phyloP scores from a whole-genome alignment of 2,329 filamentous ascomycete species.

The Botrytis paeoniae region DNA sequence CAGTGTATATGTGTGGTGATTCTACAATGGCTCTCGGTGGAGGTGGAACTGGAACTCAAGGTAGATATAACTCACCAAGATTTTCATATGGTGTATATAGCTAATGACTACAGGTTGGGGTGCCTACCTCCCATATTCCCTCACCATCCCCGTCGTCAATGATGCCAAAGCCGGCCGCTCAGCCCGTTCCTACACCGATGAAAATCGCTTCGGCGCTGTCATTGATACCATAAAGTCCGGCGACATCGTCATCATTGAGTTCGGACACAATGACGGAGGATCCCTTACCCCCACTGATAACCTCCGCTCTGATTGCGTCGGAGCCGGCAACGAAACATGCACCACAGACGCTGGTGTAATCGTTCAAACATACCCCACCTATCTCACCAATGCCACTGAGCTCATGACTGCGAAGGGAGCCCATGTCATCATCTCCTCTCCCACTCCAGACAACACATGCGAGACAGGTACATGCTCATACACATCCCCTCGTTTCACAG shows the following conservation, averaged over 20 bases:
- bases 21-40: constrained; percentile 57
- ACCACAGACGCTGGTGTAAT: constrained; percentile 45
- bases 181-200: constrained; percentile 63
- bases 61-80: constrained; percentile 29
- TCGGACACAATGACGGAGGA: constrained; percentile 70
- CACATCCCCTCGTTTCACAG: constrained; percentile 52
- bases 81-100: neutral
- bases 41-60: constrained; percentile 44
- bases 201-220: constrained; percentile 61
- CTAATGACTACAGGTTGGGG: constrained; percentile 54
- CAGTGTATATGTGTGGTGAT: constrained; percentile 57
- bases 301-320: constrained; percentile 55
- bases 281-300: constrained; percentile 51
- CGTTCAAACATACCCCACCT: constrained; percentile 36
- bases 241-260: constrained; percentile 52
- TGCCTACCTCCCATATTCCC: constrained; percentile 53
- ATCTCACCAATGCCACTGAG: constrained; percentile 33
- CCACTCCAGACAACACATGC: constrained; percentile 63
- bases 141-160: constrained; percentile 55
- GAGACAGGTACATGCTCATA: constrained; percentile 51
- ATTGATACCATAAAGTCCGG: constrained; percentile 41
- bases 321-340: constrained; percentile 47
- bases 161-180: constrained; percentile 63
- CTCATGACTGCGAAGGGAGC: constrained; percentile 51
- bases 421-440: constrained; percentile 56